Evolutionary conservation across 176 grass and related monocot genomes (phyloP), one percentile per base, ranked within the genome.

Genomic region (Oryza punctata): DNA sequence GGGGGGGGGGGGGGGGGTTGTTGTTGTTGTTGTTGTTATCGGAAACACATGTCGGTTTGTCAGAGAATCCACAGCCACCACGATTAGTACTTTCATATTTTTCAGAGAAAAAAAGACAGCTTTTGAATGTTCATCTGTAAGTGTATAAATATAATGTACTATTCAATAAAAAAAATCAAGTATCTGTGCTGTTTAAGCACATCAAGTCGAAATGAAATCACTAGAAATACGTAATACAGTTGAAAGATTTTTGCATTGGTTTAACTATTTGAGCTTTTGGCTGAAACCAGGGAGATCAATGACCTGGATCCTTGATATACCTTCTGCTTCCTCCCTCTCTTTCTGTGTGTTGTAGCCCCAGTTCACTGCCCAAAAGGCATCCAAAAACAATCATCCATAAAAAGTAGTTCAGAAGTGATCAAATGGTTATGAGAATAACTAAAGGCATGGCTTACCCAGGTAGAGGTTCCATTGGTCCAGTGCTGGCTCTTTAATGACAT

Each of bases 311-410:
- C 88, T 92, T 41, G 88, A 49, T 65, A 88, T 84, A 47, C 65
- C 70, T 77, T 75, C 71, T 52, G 92, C 92, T 80, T 94, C 90
- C 7, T 89, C 82, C 91, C 90, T 87, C 60, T 97, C 95, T 78
- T 60, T 84, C 18, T 70, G 73, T 54, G 92, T 97, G 85, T 97
- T 94, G 81, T 94, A 97, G 82, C 95, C 95, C 95, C 95, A 97
- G 76, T 83, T 92, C 6, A 88, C 94, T 94, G 85, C 69, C 43
- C 82, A 85, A 67, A 73, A 13, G 6, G 24, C 30, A 21, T 78
- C 24, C 44, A 2, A 26, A 65, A 78, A 79, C 3, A 73, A 73
- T 57, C 8, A 83, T 3, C 7, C 2, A 33, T 44, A 47, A 8
- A 79, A 35, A 79, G 5, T 67, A 67, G 25, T 78, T 66, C 18